Conservation (phyloP, 371 early-diverging fungal species). For the Lichtheimia hyalospora region DNA sequence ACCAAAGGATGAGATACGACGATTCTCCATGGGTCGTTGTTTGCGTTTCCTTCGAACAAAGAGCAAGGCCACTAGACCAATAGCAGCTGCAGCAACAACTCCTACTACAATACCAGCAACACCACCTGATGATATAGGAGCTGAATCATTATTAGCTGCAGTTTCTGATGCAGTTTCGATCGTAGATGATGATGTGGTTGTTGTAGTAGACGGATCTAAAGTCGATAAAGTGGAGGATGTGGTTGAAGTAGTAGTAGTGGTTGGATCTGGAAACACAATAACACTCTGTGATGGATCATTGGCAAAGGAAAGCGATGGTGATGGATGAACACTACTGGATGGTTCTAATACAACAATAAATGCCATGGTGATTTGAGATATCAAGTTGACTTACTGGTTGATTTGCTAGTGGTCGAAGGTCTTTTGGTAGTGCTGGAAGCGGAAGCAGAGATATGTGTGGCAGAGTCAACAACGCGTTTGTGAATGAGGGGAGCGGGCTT, state of each 20-base stretch:
- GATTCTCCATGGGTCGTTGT: not conserved
- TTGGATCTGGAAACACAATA: constrained; percentile 1
- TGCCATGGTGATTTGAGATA: not conserved
- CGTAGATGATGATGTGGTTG: not conserved
- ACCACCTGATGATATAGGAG: not conserved
- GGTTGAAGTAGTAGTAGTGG: not conserved
- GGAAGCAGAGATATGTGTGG: not conserved
- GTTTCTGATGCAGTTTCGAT: not conserved
- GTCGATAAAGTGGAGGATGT: not conserved
- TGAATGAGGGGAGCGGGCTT: not conserved
- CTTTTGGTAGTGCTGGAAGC: not conserved
- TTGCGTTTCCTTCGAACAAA: constrained; percentile 4
- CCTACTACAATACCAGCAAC: constrained; percentile 11
- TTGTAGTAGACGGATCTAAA: not conserved
- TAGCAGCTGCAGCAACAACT: not conserved
- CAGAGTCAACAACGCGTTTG: not conserved
- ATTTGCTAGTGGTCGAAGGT: not conserved
- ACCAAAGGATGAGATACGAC: constrained; percentile 11
- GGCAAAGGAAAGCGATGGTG: not conserved
- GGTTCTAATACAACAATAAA: not conserved
- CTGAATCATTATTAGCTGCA: not conserved
- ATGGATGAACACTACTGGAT: not conserved
- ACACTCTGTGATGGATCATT: constrained; percentile 1
- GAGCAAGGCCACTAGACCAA: not conserved
- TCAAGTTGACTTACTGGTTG: not conserved